Conservation (phyloP, 2,329 filamentous ascomycete species). For the Alternaria alternata region DNA sequence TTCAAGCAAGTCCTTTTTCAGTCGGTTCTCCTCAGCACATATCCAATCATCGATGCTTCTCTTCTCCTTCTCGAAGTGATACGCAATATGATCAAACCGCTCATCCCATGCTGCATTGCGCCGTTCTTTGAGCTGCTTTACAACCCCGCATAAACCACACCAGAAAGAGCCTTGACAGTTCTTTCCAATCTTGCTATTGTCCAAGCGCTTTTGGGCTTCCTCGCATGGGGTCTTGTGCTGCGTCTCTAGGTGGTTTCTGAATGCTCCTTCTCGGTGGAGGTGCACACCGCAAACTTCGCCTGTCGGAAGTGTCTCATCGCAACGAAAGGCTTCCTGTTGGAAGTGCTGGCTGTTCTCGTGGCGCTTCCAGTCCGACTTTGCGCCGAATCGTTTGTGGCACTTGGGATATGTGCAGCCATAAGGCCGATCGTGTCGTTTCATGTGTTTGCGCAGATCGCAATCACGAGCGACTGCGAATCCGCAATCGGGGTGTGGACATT, state of each 20-base stretch:
- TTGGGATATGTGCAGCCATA: conserved; percentile 79
- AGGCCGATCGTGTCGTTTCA: conserved; percentile 80
- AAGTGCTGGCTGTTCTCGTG: conserved; percentile 85
- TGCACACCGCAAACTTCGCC: conserved; percentile 62
- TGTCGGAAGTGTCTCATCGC: conserved; percentile 52
- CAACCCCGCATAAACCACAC: conserved; percentile 82
- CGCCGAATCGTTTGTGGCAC: conserved; percentile 81
- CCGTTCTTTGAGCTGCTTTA: conserved; percentile 58
- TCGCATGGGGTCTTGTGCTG: conserved; percentile 54
- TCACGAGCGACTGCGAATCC: conserved; percentile 34
- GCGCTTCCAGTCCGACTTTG: conserved; percentile 93
- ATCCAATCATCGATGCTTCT: conserved; percentile 66
- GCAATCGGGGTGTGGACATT: conserved; percentile 32
- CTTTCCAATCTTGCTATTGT: conserved; percentile 67
- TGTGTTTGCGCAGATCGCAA: conserved; percentile 71
- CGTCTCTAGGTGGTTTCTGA: conserved; percentile 67
- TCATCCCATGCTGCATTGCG: conserved; percentile 67
- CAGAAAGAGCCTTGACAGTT: conserved; percentile 75
- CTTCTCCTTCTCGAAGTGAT: conserved; percentile 68
- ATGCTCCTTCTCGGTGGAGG: conserved; percentile 66
- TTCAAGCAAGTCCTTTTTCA: conserved; percentile 40
- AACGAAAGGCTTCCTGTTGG: conserved; percentile 76
- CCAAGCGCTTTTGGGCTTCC: conserved; percentile 53
- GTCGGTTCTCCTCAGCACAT: conserved; percentile 49
- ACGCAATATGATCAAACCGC: conserved; percentile 77